Conservation (phyloP, 495 filamentous ascomycete species). For the Podospora pseudoanserina region DNA sequence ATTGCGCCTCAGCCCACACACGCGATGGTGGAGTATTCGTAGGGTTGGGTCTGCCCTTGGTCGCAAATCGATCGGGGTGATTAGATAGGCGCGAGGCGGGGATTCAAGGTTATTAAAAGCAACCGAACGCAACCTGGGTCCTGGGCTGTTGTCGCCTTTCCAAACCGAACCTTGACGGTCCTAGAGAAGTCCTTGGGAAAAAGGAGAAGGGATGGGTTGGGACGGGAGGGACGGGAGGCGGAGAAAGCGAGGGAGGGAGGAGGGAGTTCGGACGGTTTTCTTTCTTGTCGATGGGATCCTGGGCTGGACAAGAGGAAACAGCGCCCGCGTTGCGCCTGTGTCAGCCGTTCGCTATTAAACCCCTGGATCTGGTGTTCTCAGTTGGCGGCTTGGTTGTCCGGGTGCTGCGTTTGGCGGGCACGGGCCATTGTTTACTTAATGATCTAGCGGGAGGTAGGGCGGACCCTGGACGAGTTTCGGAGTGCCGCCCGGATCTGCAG, state of each 20-base stretch:
- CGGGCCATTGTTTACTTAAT: conserved; percentile 37
- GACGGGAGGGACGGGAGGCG: background rate
- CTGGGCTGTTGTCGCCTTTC: background rate
- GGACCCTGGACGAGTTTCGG: conserved; percentile 5
- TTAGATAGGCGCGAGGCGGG: background rate
- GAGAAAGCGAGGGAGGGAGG: background rate
- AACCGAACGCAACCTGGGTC: conserved; percentile 8
- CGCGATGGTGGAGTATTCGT: conserved; percentile 9
- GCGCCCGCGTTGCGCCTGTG: conserved; percentile 1
- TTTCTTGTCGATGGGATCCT: background rate
- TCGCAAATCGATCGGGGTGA: background rate
- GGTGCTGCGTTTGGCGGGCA: conserved; percentile 26
- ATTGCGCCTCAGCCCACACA: conserved; percentile 25
- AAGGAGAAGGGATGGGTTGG: background rate
- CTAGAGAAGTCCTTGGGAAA: background rate
- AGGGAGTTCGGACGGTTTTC: background rate
- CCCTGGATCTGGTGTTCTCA: background rate
- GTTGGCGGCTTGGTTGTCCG: conserved; percentile 26
- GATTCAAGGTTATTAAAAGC: background rate
- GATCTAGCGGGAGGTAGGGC: conserved; percentile 11
- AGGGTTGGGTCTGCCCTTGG: background rate
- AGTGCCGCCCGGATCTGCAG: background rate
- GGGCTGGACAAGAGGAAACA: background rate
- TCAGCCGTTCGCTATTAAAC: conserved; percentile 17
- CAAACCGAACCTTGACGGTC: background rate